Conservation (phyloP, 139 green algal genomes). For the Asterochloris erici region DNA sequence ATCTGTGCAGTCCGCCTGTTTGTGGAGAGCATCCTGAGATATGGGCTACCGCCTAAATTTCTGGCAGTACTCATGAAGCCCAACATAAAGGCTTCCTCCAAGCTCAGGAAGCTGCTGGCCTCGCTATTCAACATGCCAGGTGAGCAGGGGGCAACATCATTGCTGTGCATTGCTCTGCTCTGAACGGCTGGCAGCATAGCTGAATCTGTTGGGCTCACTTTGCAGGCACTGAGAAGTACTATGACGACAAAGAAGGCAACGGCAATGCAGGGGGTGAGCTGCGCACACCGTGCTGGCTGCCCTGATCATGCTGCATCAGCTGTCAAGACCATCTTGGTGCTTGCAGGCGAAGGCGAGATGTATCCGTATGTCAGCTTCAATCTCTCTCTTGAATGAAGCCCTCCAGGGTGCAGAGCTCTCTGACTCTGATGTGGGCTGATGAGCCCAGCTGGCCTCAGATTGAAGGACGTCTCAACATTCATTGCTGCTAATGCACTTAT, state of each 20-base stretch:
- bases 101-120: conserved; percentile 62
- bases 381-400: conserved; percentile 51
- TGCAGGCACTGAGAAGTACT: conserved; percentile 32
- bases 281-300: too few relatives aligned
- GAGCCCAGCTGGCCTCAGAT: too few relatives aligned
- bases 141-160: neutral
- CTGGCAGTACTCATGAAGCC: conserved; percentile 75
- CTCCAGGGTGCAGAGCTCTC: too few relatives aligned
- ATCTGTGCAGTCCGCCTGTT: conserved; percentile 89
- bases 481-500: too few relatives aligned
- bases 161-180: neutral
- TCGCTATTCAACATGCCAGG: conserved; percentile 35
- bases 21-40: conserved; percentile 95
- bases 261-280: conserved; percentile 9
- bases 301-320: too few relatives aligned
- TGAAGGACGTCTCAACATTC: too few relatives aligned
- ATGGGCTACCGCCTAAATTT: conserved; percentile 91
- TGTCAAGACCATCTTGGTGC: neutral
- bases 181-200: neutral
- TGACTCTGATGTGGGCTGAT: too few relatives aligned
- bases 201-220: neutral
- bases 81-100: conserved; percentile 51
- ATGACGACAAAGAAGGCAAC: conserved; percentile 20
- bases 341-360: conserved; percentile 43
- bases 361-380: conserved; percentile 86